Percentiles rank a stretch among this genome's conserved stretches.
Evolutionary conservation across 169 alveolate species (phyloP).

Genomic region (Plasmodium adleri): DNA sequence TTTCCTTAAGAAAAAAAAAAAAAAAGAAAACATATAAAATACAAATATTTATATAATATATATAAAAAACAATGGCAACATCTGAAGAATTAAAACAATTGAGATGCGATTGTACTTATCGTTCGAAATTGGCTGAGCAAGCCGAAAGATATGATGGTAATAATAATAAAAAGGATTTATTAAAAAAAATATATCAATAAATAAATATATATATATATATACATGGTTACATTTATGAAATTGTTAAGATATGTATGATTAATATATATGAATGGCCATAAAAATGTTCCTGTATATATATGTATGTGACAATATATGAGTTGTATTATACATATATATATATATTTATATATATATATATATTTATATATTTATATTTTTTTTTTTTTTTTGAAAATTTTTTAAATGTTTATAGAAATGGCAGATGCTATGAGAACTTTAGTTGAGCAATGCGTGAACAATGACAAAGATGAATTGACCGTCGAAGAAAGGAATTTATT

Average conservation of each 20-base stretch:
- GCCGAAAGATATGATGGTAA: constrained; percentile 99
- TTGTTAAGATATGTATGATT: not conserved
- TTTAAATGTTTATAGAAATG: constrained; percentile 78
- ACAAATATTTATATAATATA: not conserved
- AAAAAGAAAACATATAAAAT: not conserved
- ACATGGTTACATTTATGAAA: not conserved
- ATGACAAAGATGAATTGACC: constrained; percentile 91
- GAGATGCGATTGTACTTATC: constrained; percentile 86
- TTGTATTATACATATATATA: not conserved
- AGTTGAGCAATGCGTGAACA: constrained; percentile 84
- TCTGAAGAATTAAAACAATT: constrained; percentile 76
- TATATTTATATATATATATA: not conserved
- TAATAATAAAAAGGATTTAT: not conserved
- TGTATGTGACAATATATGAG: not conserved
- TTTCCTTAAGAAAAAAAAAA: not conserved
- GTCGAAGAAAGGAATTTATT: constrained; percentile 95
- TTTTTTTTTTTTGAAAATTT: not conserved
- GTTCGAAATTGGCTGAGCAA: constrained; percentile 99
- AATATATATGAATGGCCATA: not conserved
- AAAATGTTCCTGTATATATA: constrained; percentile 4
- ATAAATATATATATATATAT: not conserved
- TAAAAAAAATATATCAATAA: not conserved
- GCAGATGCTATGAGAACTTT: constrained; percentile 87
- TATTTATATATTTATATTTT: not conserved
- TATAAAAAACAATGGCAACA: constrained; percentile 47